phyloP scores from a whole-genome alignment of 768 basidiomycete genomes.

The Roridomyces roridus region DNA sequence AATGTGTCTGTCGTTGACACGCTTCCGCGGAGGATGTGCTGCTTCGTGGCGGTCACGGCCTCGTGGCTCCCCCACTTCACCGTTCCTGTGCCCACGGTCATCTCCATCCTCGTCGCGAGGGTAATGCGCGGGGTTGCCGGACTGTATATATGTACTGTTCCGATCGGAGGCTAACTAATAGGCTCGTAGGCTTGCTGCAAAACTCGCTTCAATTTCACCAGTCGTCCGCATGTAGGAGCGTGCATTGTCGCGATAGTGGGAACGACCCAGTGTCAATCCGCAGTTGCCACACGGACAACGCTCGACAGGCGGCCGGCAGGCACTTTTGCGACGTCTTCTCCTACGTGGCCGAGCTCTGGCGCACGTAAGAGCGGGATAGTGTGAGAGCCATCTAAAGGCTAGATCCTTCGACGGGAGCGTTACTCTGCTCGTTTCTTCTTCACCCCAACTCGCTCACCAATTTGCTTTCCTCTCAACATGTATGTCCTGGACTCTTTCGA shows the following conservation, averaged over 20 bases:
- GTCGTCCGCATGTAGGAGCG: background rate
- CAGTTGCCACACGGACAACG: slow-evolving; percentile 1
- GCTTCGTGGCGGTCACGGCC: too few species aligned
- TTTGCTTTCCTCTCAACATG: background rate
- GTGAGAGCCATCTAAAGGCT: slow-evolving; percentile 22
- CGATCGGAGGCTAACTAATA: slow-evolving; percentile 23
- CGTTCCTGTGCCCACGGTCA: too few species aligned
- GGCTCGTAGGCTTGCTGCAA: slow-evolving; percentile 3
- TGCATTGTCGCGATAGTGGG: too few species aligned
- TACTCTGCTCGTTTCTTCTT: slow-evolving; percentile 21
- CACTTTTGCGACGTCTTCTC: slow-evolving; percentile 14
- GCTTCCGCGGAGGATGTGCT: too few species aligned
- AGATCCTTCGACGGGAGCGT: slow-evolving; percentile 13
- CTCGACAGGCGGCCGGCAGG: background rate
- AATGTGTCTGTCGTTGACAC: too few species aligned
- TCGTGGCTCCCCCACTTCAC: too few species aligned
- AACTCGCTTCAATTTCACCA: slow-evolving; percentile 18
- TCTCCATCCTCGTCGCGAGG: background rate
- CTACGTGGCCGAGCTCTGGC: slow-evolving; percentile 11
- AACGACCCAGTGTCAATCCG: background rate
- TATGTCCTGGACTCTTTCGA: too few species aligned
- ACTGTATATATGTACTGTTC: slow-evolving; percentile 1
- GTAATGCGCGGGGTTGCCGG: slow-evolving; percentile 19
- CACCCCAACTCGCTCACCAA: background rate
- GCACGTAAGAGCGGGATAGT: slow-evolving; percentile 19